Percentiles rank a stretch among this genome's conserved stretches.
Conservation (phyloP, 306 rosid species). For the Cicer arietinum region DNA sequence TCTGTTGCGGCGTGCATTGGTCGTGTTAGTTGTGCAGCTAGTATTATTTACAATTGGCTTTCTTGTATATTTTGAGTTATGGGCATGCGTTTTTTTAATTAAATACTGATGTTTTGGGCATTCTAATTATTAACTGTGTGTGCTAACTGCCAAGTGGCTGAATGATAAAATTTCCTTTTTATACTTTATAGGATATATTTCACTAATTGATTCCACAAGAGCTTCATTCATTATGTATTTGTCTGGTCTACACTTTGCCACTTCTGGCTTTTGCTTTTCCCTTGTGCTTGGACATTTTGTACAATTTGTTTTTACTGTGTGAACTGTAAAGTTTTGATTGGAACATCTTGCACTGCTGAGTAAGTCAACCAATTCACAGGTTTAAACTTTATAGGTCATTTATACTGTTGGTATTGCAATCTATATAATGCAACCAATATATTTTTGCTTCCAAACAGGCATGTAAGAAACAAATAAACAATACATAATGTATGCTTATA, state of each 20-base stretch:
- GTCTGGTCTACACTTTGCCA: slow-evolving; percentile 12
- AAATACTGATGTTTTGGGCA: not conserved
- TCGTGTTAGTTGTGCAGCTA: not conserved
- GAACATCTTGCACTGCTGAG: slow-evolving; percentile 19
- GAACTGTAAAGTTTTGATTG: slow-evolving; percentile 16
- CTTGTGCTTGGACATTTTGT: not conserved
- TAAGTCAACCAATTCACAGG: slow-evolving; percentile 21
- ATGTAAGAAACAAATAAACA: slow-evolving; percentile 39
- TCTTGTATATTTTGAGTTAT: not conserved
- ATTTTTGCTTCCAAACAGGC: slow-evolving; percentile 35
- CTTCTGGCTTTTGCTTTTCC: slow-evolving; percentile 1
- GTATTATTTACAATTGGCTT: not conserved
- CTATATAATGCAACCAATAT: slow-evolving; percentile 25
- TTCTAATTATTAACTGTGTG: not conserved
- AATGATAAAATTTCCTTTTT: slow-evolving; percentile 1
- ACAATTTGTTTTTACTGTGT: not conserved
- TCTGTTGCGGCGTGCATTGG: not conserved
- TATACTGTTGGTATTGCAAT: slow-evolving; percentile 11
- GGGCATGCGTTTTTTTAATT: not conserved
- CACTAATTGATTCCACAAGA: not conserved
- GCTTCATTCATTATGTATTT: not conserved
- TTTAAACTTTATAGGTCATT: not conserved
- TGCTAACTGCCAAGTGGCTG: not conserved
- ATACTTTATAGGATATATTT: not conserved
- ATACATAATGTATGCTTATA: slow-evolving; percentile 35